A percentile compares a stretch with the other conserved stretches of the same genome.
These are phyloP conservation scores for Nemania sp. DNA, from an alignment of 2,329 filamentous ascomycete genomes.

Conservation along the genomic window DNA sequence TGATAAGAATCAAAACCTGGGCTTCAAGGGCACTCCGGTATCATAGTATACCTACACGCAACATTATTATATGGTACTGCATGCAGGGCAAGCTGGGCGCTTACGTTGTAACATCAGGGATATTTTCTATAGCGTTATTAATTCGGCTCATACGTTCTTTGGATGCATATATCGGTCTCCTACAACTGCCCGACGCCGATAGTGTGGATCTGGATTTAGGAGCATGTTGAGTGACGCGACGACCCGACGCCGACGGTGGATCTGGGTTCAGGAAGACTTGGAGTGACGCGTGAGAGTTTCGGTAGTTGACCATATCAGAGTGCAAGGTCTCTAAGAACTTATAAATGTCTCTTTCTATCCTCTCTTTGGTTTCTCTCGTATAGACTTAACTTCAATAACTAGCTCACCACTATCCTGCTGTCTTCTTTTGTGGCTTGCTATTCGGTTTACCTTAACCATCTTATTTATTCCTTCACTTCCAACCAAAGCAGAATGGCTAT, in stretches of 20 bases:
- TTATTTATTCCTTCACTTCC: too few species aligned
- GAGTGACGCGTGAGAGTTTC: not conserved
- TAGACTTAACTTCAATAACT: not conserved
- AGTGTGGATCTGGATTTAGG: not conserved
- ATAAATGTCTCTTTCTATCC: not conserved
- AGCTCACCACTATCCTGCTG: not conserved
- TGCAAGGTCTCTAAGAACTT: not conserved
- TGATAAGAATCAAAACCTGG: not conserved
- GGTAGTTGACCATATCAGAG: not conserved
- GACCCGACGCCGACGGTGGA: not conserved
- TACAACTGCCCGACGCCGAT: slow-evolving; percentile 18
- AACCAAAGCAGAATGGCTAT: slow-evolving; percentile 25
- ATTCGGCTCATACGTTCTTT: not conserved
- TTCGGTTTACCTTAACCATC: too few species aligned
- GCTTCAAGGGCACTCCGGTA: not conserved
- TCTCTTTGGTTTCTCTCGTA: not conserved
- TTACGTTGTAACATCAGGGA: not conserved
- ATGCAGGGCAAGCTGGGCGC: not conserved
- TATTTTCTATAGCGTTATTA: not conserved
- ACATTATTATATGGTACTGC: too few species aligned
- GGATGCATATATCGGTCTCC: slow-evolving; percentile 20
- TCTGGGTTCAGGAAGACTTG: not conserved
- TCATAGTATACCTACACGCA: too few species aligned
- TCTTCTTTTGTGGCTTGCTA: too few species aligned
- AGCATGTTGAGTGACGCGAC: not conserved